These are phyloP conservation scores for Xenosphaeropsis pyriputrescens DNA, from an alignment of 2,329 filamentous ascomycete species.

Conservation along the genomic window DNA sequence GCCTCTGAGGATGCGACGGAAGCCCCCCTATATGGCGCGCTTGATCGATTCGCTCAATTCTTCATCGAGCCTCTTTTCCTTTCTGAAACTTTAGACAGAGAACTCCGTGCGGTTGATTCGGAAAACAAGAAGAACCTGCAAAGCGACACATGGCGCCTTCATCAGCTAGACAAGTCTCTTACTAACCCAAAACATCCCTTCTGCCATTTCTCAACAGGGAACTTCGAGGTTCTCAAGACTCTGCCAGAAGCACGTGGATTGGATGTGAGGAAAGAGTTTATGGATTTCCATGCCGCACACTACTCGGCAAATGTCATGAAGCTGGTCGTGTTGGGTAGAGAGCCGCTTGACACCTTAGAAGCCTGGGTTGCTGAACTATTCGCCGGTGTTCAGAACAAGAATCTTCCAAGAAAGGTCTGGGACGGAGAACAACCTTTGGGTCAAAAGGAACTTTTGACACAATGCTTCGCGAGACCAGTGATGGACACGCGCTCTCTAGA, in stretches of 20 bases:
- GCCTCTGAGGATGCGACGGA: slow-evolving; percentile 54
- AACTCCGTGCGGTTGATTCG: slow-evolving; percentile 59
- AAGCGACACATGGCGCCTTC: slow-evolving; percentile 55
- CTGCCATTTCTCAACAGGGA: slow-evolving; percentile 61
- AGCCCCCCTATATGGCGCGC: slow-evolving; percentile 49
- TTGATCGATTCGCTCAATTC: slow-evolving; percentile 64
- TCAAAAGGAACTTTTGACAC: slow-evolving; percentile 43
- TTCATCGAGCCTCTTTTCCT: slow-evolving; percentile 60
- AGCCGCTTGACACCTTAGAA: slow-evolving; percentile 52
- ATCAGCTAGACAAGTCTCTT: slow-evolving; percentile 56
- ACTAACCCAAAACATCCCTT: slow-evolving; percentile 58
- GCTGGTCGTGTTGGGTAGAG: slow-evolving; percentile 52
- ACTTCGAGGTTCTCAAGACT: slow-evolving; percentile 54
- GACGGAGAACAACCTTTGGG: slow-evolving; percentile 45
- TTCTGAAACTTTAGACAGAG: slow-evolving; percentile 54
- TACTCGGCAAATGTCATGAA: slow-evolving; percentile 69
- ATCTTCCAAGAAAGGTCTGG: slow-evolving; percentile 50
- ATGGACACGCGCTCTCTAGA: slow-evolving; percentile 54
- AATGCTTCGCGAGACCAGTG: slow-evolving; percentile 59
- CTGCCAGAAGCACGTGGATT: slow-evolving; percentile 52
- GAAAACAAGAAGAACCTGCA: slow-evolving; percentile 73
- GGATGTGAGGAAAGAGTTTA: slow-evolving; percentile 57
- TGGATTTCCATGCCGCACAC: slow-evolving; percentile 55
- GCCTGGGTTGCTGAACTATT: slow-evolving; percentile 56
- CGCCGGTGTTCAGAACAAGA: slow-evolving; percentile 50